Evolutionary conservation across 2,329 filamentous ascomycete species (phyloP).

Genomic region (Coccinonectria pachysandricola): DNA sequence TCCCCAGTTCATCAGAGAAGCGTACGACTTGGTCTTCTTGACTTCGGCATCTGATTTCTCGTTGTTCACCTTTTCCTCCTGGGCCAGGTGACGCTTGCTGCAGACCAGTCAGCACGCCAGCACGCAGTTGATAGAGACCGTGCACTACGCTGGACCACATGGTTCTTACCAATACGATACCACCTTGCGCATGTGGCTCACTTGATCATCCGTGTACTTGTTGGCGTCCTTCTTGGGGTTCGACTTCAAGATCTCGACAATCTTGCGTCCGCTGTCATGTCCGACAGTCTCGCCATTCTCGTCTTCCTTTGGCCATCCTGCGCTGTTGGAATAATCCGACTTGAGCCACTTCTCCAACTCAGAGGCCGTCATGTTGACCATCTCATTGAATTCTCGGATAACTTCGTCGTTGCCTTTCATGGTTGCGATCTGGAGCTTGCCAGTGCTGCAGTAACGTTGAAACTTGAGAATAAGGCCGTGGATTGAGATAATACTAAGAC

Average conservation of each 20-base stretch:
- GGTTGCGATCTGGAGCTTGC: too few species aligned
- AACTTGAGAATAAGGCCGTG: too few species aligned
- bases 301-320: slow-evolving; percentile 51
- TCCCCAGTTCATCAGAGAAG: slow-evolving; percentile 53
- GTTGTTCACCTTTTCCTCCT: slow-evolving; percentile 48
- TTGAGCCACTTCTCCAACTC: slow-evolving; percentile 54
- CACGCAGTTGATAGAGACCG: neutral
- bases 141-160: neutral
- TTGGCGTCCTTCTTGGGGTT: slow-evolving; percentile 48
- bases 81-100: slow-evolving; percentile 53
- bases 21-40: slow-evolving; percentile 42
- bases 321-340: slow-evolving; percentile 43
- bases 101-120: too few species aligned
- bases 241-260: slow-evolving; percentile 50
- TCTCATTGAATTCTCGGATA: slow-evolving; percentile 50
- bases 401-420: slow-evolving; percentile 21
- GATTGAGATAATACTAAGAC: too few species aligned
- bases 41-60: slow-evolving; percentile 37
- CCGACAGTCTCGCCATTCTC: slow-evolving; percentile 51
- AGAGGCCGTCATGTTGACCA: slow-evolving; percentile 54
- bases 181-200: slow-evolving; percentile 52
- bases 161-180: slow-evolving; percentile 45
- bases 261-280: slow-evolving; percentile 53
- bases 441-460: too few species aligned
- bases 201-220: slow-evolving; percentile 43